These are phyloP conservation scores for Aspergillus intermedius DNA, from an alignment of 2,329 filamentous ascomycete species.

Conservation along the genomic window DNA sequence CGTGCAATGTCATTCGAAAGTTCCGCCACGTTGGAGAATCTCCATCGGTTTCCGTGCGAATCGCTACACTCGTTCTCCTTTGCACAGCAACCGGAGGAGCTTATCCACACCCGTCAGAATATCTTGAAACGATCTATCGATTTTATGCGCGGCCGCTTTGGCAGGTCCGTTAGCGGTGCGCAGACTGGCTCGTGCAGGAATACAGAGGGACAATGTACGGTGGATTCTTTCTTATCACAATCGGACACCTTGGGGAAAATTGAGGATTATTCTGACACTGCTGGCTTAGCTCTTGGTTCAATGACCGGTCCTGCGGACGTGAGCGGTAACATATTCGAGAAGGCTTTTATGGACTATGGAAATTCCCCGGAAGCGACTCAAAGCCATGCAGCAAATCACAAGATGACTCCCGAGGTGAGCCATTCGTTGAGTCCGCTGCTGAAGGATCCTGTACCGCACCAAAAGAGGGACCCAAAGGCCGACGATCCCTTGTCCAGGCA, in stretches of 20 bases:
- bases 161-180: constrained; percentile 71
- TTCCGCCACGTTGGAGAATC: constrained; percentile 74
- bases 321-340: constrained; percentile 78
- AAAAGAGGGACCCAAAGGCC: constrained; percentile 27
- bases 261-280: constrained; percentile 41
- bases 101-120: constrained; percentile 85
- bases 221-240: constrained; percentile 69
- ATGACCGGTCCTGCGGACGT: constrained; percentile 72
- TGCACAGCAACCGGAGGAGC: constrained; percentile 87
- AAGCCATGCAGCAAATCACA: background rate
- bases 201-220: constrained; percentile 79
- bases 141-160: constrained; percentile 89
- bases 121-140: constrained; percentile 89
- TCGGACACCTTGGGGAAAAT: constrained; percentile 66
- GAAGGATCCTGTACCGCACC: constrained; percentile 26
- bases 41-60: constrained; percentile 87
- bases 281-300: constrained; percentile 52
- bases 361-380: background rate
- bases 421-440: constrained; percentile 23
- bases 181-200: constrained; percentile 79
- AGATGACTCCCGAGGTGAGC: background rate
- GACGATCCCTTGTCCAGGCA: constrained; percentile 52
- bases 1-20: constrained; percentile 56
- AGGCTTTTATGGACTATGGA: constrained; percentile 56
- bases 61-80: constrained; percentile 98